A percentile compares a stretch with the other conserved stretches of the same genome.
Conservation (phyloP, 2,329 filamentous ascomycete species). For the Chaetomiaceae sp. region DNA sequence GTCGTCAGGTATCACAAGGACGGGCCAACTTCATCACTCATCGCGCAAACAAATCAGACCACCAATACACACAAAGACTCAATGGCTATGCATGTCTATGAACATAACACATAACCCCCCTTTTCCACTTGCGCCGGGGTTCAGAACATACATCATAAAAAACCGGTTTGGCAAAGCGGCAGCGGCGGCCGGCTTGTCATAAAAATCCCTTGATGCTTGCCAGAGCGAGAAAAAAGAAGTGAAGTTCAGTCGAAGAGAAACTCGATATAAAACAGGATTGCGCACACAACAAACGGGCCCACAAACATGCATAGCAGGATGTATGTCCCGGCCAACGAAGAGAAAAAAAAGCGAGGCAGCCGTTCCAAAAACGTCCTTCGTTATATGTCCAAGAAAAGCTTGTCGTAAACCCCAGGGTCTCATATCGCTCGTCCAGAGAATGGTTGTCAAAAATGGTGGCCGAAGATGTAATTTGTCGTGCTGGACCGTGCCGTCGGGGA, state of each 20-base stretch:
- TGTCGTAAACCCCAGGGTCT: not conserved
- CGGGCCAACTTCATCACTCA: too few species aligned
- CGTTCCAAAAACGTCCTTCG: not conserved
- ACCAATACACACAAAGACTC: not conserved
- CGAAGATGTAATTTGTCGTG: not conserved
- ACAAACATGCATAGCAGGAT: not conserved
- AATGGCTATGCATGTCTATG: not conserved
- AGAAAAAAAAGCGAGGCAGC: slow-evolving; percentile 9
- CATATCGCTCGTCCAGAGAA: not conserved
- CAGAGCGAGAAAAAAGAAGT: not conserved
- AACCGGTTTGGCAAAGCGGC: not conserved
- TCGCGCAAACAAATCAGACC: too few species aligned
- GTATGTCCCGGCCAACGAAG: slow-evolving; percentile 11
- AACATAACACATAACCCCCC: not conserved
- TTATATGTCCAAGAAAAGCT: not conserved
- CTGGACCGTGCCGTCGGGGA: not conserved
- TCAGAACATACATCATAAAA: too few species aligned
- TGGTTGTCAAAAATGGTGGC: not conserved
- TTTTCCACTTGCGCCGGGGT: too few species aligned
- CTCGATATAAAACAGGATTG: not conserved
- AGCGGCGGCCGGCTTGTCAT: not conserved
- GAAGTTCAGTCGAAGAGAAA: not conserved
- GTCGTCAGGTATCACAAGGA: too few species aligned
- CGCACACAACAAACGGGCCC: slow-evolving; percentile 1
- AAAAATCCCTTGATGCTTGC: not conserved